phyloP scores from a whole-genome alignment of 2,329 filamentous ascomycete genomes.

The Fusarium sp. region DNA sequence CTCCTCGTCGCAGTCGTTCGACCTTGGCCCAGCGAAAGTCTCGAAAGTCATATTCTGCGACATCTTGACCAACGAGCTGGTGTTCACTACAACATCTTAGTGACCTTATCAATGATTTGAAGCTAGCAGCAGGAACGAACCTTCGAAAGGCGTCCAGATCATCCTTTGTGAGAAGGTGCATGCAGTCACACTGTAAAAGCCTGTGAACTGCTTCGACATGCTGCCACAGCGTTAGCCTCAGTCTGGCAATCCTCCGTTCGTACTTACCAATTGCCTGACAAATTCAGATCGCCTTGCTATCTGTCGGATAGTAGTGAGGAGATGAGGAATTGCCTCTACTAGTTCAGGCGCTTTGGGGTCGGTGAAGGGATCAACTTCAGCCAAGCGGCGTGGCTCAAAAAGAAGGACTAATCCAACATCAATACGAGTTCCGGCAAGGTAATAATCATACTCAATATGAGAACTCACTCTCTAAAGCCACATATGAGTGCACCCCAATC shows the following conservation, averaged over 20 bases:
- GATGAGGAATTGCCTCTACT: not conserved
- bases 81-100: not conserved
- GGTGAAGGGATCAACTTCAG: not conserved
- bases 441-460: no score
- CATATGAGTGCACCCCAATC: not conserved
- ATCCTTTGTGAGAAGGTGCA: not conserved
- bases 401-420: not conserved
- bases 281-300: not conserved
- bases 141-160: not conserved
- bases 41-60: not conserved
- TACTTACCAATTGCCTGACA: not conserved
- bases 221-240: not conserved
- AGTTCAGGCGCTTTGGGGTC: not conserved
- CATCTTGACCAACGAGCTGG: not conserved
- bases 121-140: not conserved
- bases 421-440: no score
- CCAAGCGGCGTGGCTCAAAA: not conserved
- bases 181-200: not conserved
- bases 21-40: not conserved
- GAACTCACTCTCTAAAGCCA: not conserved
- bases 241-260: not conserved
- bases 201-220: not conserved
- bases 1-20: not conserved
- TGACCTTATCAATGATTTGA: no score
- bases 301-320: not conserved